Base-by-base conservation (phyloP, 441 rosid species). In the Lepidium campestre region DNA sequence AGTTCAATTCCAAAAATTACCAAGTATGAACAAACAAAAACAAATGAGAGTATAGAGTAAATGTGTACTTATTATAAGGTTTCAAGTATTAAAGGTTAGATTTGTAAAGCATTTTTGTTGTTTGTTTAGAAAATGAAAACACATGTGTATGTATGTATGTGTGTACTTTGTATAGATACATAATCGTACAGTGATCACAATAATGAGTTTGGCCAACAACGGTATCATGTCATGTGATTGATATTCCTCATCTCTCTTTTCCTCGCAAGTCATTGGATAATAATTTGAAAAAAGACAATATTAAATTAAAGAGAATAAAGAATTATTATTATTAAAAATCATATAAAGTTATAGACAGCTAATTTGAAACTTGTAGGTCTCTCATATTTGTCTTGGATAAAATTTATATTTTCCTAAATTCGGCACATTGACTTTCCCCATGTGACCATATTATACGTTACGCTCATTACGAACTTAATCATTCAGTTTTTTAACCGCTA, bases 161-260 rank as follows among this genome's bases (percentile, higher is more conserved):
- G 60, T 58, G 71, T 72, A 65, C 71, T 65, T 29, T 72, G 57
- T 23, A 59, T 20, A 35, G 5, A 11, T 50, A 39, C 4, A 29
- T 10, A 66, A 41, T 62, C 47, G 67, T 59, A 44, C 42, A 44
- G 56, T 50, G 67, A 49, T 19, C 35, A 57, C 67, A 65, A 65
- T 72, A 73, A 73, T 44, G 72, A 67, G 72, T 19, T 39, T 60
- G 63, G 58, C 68, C 48, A 66, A 73, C 63, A 73, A 73, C 40
- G 65, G 77, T 65, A 73, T 67, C 72, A 66, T 67, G 37, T 73
- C 77, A 73, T 73, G 77, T 73, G 77, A 67, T 60, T 67, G 37
- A 13, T 60, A 18, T 44, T 58, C 63, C 22, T 49, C 57, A 20
- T 64, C 52, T 19, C 13, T 34, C 67, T 64, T 41, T 31, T 14